Evolutionary conservation across 176 grass and related monocot genomes (phyloP), one percentile per base, ranked within the genome.

Genomic region (barley (Hordeum vulgare)): DNA sequence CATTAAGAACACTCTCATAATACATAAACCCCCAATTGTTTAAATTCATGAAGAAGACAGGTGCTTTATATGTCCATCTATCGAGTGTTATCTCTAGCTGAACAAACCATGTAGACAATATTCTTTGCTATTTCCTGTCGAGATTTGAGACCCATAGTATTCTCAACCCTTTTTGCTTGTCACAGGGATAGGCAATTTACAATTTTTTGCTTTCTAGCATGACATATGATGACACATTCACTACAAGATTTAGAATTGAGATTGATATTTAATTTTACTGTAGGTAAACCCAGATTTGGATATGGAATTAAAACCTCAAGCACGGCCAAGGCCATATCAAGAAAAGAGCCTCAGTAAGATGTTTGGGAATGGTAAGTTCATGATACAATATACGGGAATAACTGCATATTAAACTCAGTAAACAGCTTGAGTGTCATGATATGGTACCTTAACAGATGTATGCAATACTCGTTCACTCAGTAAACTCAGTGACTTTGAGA

Each of bases 341-440:
- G 93, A 98, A 74, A 98, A 95, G 89, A 98, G 96, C 73, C 96
- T 98, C 33, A 98, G 96, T 84, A 98, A 95, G 80, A 98, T 98
- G 96, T 98, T 98, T 93, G 91, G 96, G 71, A 98, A 98, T 62
- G 96, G 96, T 98, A 66, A 85, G 88, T 79, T 57, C 35, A 26
- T 76, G 41, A 60, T 75, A 56, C 20, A 40, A 49, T 49, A 49
- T 28, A 28, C 24, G 3, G 42, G 37, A 24, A 59, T 39, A 9
- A 53, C 9, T 67, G 71, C 61, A 82, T 66, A 33, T 74, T 65
- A 49, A 68, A 79, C 61, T 76, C 67, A 51, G 71, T 85, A 59
- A 47, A 81, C 36, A 11, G 49, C 36, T 89, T 63, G 21, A 37
- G 11, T 40, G n/a, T 12, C 25, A 49, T 74, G 26, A 26, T 45